These are phyloP conservation scores for Cladophialophora psammophila DNA, from an alignment of 2,329 filamentous ascomycete genomes.

Conservation along the genomic window DNA sequence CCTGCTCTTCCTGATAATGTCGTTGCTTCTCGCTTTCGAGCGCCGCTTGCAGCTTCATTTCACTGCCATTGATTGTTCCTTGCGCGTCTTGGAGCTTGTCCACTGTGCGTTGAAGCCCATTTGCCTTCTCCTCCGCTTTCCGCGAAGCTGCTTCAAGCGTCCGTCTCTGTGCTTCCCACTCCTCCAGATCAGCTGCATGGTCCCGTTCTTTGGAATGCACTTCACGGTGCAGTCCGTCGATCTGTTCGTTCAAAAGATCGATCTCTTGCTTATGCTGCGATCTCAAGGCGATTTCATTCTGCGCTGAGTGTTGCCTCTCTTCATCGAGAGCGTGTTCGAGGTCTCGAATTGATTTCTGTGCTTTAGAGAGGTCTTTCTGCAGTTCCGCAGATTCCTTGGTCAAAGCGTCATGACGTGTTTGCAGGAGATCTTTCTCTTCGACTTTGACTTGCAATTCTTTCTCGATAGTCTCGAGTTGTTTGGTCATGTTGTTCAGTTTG, in stretches of 20 bases:
- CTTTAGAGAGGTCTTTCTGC: conserved; percentile 66
- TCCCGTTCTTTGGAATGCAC: conserved; percentile 74
- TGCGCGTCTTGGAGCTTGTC: conserved; percentile 73
- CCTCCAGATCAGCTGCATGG: conserved; percentile 74
- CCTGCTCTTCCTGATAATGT: conserved; percentile 73
- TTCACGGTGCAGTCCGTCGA: conserved; percentile 68
- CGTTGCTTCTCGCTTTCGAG: conserved; percentile 75
- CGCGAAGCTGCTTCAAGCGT: conserved; percentile 71
- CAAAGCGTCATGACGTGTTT: conserved; percentile 72
- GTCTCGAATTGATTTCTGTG: conserved; percentile 54
- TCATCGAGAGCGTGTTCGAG: conserved; percentile 59
- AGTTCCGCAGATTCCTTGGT: conserved; percentile 71
- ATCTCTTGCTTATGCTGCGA: conserved; percentile 63
- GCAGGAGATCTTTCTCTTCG: conserved; percentile 72
- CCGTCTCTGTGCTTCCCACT: conserved; percentile 73
- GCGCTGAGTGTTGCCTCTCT: conserved; percentile 64
- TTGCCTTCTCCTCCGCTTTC: conserved; percentile 71
- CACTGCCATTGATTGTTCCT: conserved; percentile 71
- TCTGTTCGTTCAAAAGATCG: conserved; percentile 62
- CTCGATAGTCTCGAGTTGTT: conserved; percentile 61
- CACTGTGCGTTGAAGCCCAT: conserved; percentile 73
- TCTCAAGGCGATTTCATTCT: conserved; percentile 67
- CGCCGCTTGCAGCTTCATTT: conserved; percentile 71
- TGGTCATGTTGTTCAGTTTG: conserved; percentile 51
- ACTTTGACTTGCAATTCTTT: conserved; percentile 66